These are phyloP conservation scores for Anthostomella pinea DNA, from an alignment of 2,329 filamentous ascomycete genomes.

Conservation along the genomic window DNA sequence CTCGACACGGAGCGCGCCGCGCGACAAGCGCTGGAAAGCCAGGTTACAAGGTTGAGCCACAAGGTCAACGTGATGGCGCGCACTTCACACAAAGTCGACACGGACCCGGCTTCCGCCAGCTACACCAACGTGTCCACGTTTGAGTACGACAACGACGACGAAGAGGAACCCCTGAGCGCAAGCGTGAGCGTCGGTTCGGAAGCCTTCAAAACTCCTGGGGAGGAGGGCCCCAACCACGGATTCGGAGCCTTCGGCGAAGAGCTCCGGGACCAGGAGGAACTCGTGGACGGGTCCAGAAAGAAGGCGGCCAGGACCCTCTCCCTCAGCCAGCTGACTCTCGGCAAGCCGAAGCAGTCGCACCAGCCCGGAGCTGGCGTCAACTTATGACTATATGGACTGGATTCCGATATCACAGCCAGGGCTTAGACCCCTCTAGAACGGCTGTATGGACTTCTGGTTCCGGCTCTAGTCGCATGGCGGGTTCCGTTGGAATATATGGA, in stretches of 20 bases:
- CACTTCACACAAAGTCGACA: slow-evolving; percentile 35
- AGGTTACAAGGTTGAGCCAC: slow-evolving; percentile 52
- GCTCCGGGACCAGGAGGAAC: slow-evolving; percentile 37
- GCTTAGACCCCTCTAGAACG: slow-evolving; percentile 3
- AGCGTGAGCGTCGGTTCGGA: slow-evolving; percentile 39
- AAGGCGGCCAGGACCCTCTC: slow-evolving; percentile 63
- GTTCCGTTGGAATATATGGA: slow-evolving; percentile 10
- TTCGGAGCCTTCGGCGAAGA: slow-evolving; percentile 44
- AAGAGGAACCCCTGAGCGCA: slow-evolving; percentile 21
- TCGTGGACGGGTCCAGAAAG: slow-evolving; percentile 38
- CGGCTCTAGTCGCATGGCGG: slow-evolving; percentile 8
- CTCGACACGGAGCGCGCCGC: slow-evolving; percentile 57
- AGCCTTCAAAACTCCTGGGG: slow-evolving; percentile 50
- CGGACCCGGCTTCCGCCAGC: slow-evolving; percentile 33
- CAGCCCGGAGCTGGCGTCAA: slow-evolving; percentile 21
- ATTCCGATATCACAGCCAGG: slow-evolving; percentile 2
- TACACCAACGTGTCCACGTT: slow-evolving; percentile 39
- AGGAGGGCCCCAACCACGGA: slow-evolving; percentile 39
- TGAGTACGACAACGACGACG: slow-evolving; percentile 42
- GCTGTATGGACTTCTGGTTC: slow-evolving; percentile 1
- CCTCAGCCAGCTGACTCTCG: slow-evolving; percentile 57
- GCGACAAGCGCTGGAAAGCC: slow-evolving; percentile 52
- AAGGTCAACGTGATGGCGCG: slow-evolving; percentile 46
- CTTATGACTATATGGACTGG: slow-evolving; percentile 33
- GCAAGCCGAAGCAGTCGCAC: slow-evolving; percentile 30